Evolutionary conservation across 78 protist genomes (phyloP), one percentile per base, ranked within the genome.

Genomic region (Pelomyxa schiedti): DNA sequence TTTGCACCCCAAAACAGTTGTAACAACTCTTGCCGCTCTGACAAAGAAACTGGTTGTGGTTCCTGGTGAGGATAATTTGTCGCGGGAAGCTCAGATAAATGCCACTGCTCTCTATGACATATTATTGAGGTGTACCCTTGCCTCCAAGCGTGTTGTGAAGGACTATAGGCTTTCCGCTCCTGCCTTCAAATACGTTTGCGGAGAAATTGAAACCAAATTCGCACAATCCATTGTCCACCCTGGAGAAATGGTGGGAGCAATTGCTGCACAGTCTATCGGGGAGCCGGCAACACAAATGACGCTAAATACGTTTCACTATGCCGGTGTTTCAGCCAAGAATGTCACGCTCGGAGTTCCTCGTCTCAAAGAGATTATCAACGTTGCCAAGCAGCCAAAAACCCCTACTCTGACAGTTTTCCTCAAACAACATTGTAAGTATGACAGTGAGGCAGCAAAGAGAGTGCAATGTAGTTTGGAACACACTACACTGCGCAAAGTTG

Each of bases 281-380:
- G 99, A 98, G 88, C 99, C 99, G 9, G 99, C 99, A 28, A 98
- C 99, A 35, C 99, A 98, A 84, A 97, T 98, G 99, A 98, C 99
- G 2, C 88, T 98, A 72, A 97, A 97, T 93, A 97, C 99, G 29
- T 98, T 97, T 95, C 99, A 97, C 81, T 90, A 75, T 64, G 99
- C 99, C 39, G 99, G 99, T 66, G 95, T 97, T 65, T 79, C 95
- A 0, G 53, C 94, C 38, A 98, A 97, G 94, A 98, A 87, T 72
- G 99, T 97, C 47, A 95, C 99, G 7, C 93, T 96, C 40, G 97
- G 97, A 81, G 95, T 95, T 29, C 97, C 97, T 36, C 91, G 97
- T 53, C 82, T 98, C 77, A 83, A 83, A 75, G 99, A 98, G 87
- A 66, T 98, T 40, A 94, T 98, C 88, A 94, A 97, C 83, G 90